Evolutionary conservation across 768 basidiomycete genomes (phyloP).

Genomic region (Suillus alpinus): DNA sequence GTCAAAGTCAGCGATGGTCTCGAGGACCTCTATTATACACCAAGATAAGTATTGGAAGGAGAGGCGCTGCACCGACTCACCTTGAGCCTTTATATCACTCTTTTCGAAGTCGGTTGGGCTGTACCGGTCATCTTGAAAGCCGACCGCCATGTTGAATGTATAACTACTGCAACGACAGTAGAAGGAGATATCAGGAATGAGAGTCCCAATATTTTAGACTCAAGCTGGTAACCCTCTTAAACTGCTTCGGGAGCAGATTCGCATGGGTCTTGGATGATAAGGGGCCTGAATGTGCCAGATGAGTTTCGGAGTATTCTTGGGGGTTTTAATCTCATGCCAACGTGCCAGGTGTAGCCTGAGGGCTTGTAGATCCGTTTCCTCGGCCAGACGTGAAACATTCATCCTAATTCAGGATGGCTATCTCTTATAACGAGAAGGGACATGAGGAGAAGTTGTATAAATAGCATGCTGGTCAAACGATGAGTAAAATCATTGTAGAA

Average conservation of each 20-base stretch:
- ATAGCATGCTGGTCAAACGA: neutral
- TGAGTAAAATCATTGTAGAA: neutral
- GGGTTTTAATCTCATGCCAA: neutral
- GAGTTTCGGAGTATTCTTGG: neutral
- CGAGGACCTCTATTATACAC: conserved; percentile 8
- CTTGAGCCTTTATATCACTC: neutral
- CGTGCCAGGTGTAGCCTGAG: neutral
- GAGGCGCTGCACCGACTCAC: conserved; percentile 2
- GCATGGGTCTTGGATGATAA: conserved; percentile 7
- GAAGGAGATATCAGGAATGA: neutral
- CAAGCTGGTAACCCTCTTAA: neutral
- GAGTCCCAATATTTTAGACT: neutral
- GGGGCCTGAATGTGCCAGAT: neutral
- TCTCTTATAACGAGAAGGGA: neutral
- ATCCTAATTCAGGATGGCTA: neutral
- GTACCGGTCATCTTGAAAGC: neutral
- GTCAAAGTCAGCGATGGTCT: conserved; percentile 23
- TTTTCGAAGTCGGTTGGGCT: conserved; percentile 17
- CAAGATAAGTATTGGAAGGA: neutral
- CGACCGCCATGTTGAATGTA: conserved; percentile 14
- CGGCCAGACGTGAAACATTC: neutral
- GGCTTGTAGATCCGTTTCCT: neutral
- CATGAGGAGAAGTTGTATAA: neutral
- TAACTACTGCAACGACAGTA: neutral
- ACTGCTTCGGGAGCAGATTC: conserved; percentile 2